phyloP scores from a whole-genome alignment of 1,284 basidiomycete species.

The Pyrrhoderma noxium region DNA sequence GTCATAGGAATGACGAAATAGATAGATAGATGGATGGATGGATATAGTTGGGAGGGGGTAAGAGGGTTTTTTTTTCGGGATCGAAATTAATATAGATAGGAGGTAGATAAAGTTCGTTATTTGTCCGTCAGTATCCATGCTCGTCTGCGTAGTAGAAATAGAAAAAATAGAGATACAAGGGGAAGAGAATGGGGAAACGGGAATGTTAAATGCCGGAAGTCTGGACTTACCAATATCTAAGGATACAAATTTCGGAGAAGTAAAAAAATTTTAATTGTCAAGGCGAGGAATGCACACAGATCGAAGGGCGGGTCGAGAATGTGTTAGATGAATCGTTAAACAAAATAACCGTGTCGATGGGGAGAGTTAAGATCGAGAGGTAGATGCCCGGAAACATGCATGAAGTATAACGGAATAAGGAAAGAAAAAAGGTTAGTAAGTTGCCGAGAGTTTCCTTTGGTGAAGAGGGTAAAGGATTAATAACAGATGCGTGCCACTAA shows the following conservation, averaged over 20 bases:
- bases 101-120: background rate
- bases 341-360: too few species aligned
- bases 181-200: too few species aligned
- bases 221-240: too few species aligned
- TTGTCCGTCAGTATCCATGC: background rate
- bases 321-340: background rate
- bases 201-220: too few species aligned
- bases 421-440: background rate
- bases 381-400: background rate
- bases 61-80: too few species aligned
- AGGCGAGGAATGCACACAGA: too few species aligned
- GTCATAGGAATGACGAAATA: background rate
- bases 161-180: background rate
- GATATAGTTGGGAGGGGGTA: background rate
- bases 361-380: background rate
- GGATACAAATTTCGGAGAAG: too few species aligned
- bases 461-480: constrained; percentile 21
- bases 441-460: background rate
- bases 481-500: constrained; percentile 31
- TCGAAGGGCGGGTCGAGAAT: too few species aligned
- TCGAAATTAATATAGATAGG: too few species aligned
- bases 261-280: too few species aligned
- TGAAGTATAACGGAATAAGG: background rate
- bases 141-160: background rate
- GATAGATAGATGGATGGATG: background rate